Evolutionary conservation across 1,284 basidiomycete species (phyloP).

Genomic region (Amylostereum chailletii): DNA sequence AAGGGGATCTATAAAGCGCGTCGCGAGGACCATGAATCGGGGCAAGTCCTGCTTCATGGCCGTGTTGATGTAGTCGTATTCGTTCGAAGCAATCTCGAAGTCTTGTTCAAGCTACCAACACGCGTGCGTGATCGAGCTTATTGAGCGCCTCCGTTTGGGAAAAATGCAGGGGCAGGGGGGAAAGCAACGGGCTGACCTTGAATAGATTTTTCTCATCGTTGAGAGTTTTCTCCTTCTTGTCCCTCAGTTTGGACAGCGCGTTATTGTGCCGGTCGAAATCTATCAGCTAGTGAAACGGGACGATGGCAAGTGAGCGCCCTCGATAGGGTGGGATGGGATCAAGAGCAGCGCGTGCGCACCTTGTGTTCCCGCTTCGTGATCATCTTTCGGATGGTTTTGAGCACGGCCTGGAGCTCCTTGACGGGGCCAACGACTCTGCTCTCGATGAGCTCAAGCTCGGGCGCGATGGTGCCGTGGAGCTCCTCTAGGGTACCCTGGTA

Average conservation of each 20-base stretch:
- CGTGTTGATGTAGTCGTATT: constrained; percentile 96
- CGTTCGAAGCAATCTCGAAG: constrained; percentile 88
- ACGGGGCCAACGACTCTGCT: constrained; percentile 78
- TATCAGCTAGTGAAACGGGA: constrained; percentile 46
- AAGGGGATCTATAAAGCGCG: constrained; percentile 89
- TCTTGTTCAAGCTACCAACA: constrained; percentile 86
- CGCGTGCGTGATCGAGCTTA: background rate
- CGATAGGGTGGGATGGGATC: background rate
- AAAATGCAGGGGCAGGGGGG: background rate
- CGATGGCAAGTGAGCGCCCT: background rate
- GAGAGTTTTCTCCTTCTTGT: constrained; percentile 95
- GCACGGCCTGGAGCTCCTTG: constrained; percentile 81
- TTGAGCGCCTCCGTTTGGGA: too few relatives aligned
- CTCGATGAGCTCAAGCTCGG: constrained; percentile 95
- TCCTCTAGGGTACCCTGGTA: constrained; percentile 80
- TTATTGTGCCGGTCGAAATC: constrained; percentile 98
- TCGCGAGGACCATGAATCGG: constrained; percentile 80
- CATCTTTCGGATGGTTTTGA: constrained; percentile 90
- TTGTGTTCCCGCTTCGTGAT: constrained; percentile 97
- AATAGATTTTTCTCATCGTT: constrained; percentile 93
- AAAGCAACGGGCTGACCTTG: constrained; percentile 50
- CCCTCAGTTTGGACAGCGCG: constrained; percentile 86
- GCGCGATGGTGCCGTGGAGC: constrained; percentile 68
- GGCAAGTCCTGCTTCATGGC: constrained; percentile 91
- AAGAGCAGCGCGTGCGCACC: constrained; percentile 29